Evolutionary conservation across 208 protist species (phyloP), one percentile per base, ranked within the genome.

Genomic region (Crithidia sp.): DNA sequence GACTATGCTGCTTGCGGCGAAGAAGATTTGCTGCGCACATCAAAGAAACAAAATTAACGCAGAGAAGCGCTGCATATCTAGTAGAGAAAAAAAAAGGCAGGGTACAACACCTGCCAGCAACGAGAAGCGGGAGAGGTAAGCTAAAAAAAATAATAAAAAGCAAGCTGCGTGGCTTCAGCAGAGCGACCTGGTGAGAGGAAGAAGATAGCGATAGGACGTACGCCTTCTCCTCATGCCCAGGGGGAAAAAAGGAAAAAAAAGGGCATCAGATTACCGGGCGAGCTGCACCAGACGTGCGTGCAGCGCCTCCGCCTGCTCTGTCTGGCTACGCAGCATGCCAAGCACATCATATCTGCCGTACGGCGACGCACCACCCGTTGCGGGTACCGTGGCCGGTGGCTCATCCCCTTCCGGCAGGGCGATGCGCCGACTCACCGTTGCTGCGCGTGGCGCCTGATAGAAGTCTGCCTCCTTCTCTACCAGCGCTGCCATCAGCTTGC

Each of bases 271-370:
- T 65, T 12, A 82, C 17, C 71, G 74, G 0, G 84, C 87, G 17
- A 94, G 74, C 66, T 88, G 86, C 62, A 88, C 62, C 6, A 95
- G 76, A 45, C 85, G 84, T 49, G 68, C 59, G 41, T 95, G 91
- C 45, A 95, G 67, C 9, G 76, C 73, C 63, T 75, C 86, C 36
- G 91, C 88, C 59, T 93, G 79, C 50, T 91, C 84, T 16, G 65
- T 93, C 63, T 95, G 91, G 28, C 65, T 70, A 10, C 76, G 69
- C 47, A 95, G 67, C 57, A 93, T 67, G 14, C 63, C 45, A 41
- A 95, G 81, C n/a, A 95, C 86, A 58, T 93, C 88, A 40, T 68
- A 68, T 28, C 64, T 50, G 5, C 64, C 52, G 52, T 49, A 65
- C 5, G 44, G 8, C 4, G 28, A 16, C 6, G 17, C 40, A 12